Percentiles rank a stretch among this genome's conserved stretches.
Evolutionary conservation across 78 protist genomes (phyloP).

Genomic region (Bodo saltans): DNA sequence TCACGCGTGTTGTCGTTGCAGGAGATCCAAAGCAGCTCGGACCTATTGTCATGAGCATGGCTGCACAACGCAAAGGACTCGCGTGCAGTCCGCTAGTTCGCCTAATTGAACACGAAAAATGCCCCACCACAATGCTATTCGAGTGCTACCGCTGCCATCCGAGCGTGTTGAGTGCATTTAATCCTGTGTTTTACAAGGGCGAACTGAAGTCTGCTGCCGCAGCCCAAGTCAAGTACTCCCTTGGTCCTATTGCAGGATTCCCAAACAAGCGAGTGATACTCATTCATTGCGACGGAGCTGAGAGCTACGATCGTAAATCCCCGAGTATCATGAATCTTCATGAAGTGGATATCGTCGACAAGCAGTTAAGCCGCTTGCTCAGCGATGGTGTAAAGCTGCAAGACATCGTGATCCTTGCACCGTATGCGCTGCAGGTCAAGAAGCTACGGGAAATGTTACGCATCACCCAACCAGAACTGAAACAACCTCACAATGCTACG

Average conservation of each 20-base stretch:
- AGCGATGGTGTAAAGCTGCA: too few species aligned
- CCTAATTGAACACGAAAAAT: background rate
- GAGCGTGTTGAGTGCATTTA: background rate
- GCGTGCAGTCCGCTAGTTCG: background rate
- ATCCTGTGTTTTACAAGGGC: background rate
- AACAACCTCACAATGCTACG: too few species aligned
- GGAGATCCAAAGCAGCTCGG: constrained; percentile 24
- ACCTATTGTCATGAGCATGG: background rate
- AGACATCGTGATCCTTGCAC: background rate
- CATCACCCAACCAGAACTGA: background rate
- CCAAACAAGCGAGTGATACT: too few species aligned
- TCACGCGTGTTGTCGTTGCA: background rate
- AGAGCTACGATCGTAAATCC: background rate
- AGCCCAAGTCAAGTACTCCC: background rate
- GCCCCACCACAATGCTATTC: background rate
- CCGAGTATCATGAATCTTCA: background rate
- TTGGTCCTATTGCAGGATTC: too few species aligned
- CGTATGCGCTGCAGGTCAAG: background rate
- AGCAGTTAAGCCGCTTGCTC: background rate
- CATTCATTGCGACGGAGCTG: background rate
- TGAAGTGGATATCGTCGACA: background rate
- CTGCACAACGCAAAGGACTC: background rate
- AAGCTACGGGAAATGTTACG: background rate
- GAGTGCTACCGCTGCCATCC: background rate
- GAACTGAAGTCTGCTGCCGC: background rate